Base-by-base conservation (phyloP, 2,329 filamentous ascomycete species). In the Fusarium nodosum region DNA sequence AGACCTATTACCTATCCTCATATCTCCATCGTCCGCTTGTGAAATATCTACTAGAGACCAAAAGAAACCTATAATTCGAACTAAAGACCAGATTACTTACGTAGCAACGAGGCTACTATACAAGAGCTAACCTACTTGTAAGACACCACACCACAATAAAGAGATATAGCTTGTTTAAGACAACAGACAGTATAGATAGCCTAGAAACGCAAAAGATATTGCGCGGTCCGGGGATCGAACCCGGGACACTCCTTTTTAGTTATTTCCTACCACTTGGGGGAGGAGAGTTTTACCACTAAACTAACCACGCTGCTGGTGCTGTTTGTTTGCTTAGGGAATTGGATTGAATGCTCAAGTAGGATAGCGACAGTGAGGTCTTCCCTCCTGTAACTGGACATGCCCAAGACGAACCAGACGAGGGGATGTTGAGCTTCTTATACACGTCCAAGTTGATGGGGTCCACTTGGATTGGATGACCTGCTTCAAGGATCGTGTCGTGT, bases 221-320 rank as follows among this genome's bases (percentile, higher is more conserved):
- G 75, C 78, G 74, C 72, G 65, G 73, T 71, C 74, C 71, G 78
- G 74, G 78, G 77, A 69, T 79, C 78, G 78, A 79, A 79, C 78
- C 73, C 78, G 69, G 71, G 69, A 75, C 77, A 64, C 76, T 72
- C 74, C 76, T 48, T 56, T 22, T 56, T 18, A n/a, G 11, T 6
- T 56, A n/a, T 56, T 52, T 39, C 34, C 48, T 34, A 48, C 31
- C 77, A 75, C 34, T 52, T 79, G 77, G 78, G 78, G 79, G 79
- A 77, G 77, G 76, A 70, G 76, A 63, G 79, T 79, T 77, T 78
- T 79, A 79, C 78, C 78, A 60, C 69, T 79, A 79, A 77, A 79
- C 78, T 76, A 79, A 69, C 68, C 64, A 68, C 73, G 77, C 74
- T 48, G 64, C 59, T 73, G 76, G 72, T 48, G 65, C 60, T 74